These are phyloP conservation scores for Kingdonia uniflora DNA, from an alignment of 164 flowering plant genomes.

Conservation along the genomic window DNA sequence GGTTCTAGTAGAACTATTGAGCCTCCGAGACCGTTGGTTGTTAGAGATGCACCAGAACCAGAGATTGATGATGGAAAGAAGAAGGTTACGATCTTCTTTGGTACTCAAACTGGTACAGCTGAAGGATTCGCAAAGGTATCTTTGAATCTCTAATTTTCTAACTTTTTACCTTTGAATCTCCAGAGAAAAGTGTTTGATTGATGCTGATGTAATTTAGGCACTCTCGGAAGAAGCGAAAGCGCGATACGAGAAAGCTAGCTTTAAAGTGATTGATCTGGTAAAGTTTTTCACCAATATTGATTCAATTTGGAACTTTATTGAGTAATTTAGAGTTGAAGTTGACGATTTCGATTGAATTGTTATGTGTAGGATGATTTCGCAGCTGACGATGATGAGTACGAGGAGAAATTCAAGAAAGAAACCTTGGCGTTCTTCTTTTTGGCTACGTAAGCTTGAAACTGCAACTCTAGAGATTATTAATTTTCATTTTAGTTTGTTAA, in stretches of 20 bases:
- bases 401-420: constrained; percentile 74
- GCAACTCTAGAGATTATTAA: not conserved
- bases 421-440: constrained; percentile 60
- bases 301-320: no score
- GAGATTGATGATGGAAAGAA: constrained; percentile 70
- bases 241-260: constrained; percentile 65
- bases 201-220: constrained; percentile 33
- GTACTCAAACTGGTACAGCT: constrained; percentile 97
- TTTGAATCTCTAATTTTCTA: no score
- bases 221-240: constrained; percentile 80
- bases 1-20: constrained; percentile 21
- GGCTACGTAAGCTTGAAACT: constrained; percentile 63
- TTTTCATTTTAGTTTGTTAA: not conserved
- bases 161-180: no score
- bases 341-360: constrained; percentile 5
- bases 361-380: constrained; percentile 86
- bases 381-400: constrained; percentile 76
- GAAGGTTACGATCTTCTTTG: constrained; percentile 83
- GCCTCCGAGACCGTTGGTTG: constrained; percentile 32
- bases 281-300: no score
- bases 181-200: no score
- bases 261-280: constrained; percentile 87
- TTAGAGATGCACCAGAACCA: constrained; percentile 31
- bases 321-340: not conserved
- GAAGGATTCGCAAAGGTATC: constrained; percentile 98